Evolutionary conservation across 768 basidiomycete genomes (phyloP).

Genomic region (Boletus fagicola): DNA sequence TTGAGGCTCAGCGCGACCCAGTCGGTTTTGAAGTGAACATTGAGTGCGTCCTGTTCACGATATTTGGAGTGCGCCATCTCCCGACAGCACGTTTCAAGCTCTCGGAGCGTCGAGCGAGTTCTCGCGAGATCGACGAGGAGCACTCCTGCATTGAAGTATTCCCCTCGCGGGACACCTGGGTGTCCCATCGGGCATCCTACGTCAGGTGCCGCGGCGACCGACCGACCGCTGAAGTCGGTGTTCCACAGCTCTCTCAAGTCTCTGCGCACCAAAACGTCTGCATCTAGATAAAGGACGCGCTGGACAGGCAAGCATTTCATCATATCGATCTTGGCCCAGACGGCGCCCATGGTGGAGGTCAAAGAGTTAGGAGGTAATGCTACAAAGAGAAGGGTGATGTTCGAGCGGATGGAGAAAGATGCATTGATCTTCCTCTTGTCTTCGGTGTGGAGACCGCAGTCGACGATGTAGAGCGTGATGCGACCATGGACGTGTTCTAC

Average conservation of each 20-base stretch:
- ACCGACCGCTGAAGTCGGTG: conserved; percentile 40
- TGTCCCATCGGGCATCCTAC: conserved; percentile 52
- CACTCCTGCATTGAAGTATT: conserved; percentile 59
- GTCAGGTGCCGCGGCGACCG: conserved; percentile 46
- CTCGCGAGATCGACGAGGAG: conserved; percentile 48
- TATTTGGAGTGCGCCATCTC: conserved; percentile 33
- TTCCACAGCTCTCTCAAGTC: conserved; percentile 39
- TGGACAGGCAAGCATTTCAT: conserved; percentile 46
- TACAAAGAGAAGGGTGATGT: conserved; percentile 46
- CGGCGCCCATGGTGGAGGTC: conserved; percentile 27
- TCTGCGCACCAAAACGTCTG: conserved; percentile 46
- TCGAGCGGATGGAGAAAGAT: conserved; percentile 26
- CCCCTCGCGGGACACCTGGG: conserved; percentile 25
- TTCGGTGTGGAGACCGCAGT: conserved; percentile 41
- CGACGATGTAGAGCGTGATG: conserved; percentile 49
- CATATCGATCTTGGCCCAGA: conserved; percentile 55
- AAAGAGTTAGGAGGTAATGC: conserved; percentile 33
- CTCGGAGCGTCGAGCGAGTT: conserved; percentile 28
- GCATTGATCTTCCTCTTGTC: conserved; percentile 35
- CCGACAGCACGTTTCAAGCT: conserved; percentile 28
- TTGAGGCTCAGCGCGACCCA: conserved; percentile 42
- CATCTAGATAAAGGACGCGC: conserved; percentile 51
- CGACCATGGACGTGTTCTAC: conserved; percentile 36
- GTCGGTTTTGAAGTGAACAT: conserved; percentile 41
- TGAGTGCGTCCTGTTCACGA: conserved; percentile 53